Percentiles rank a stretch among this genome's conserved stretches.
Evolutionary conservation across 495 filamentous ascomycete genomes (phyloP).

Genomic region (Sporormia fimetaria): DNA sequence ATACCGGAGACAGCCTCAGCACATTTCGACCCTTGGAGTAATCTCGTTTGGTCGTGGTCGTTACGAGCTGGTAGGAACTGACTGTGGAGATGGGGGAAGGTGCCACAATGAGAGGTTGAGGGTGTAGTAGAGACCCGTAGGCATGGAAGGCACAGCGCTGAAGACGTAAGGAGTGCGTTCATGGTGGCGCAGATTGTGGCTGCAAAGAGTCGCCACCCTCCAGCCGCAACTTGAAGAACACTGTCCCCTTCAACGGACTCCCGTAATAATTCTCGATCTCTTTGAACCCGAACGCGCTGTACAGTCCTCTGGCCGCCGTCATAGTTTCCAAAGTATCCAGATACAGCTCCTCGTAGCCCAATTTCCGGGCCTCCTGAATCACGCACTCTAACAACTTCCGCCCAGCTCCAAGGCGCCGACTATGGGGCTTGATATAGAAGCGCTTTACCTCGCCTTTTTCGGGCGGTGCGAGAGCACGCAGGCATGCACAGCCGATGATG

Average conservation of each 20-base stretch:
- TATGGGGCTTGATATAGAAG: constrained; percentile 40
- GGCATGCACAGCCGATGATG: constrained; percentile 43
- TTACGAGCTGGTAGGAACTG: too few species aligned
- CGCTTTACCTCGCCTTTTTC: constrained; percentile 51
- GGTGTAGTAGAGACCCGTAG: too few species aligned
- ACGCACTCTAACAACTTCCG: constrained; percentile 36
- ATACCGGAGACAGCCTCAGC: too few species aligned
- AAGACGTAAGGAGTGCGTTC: too few species aligned
- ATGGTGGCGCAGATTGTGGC: too few species aligned
- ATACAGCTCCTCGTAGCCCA: constrained; percentile 45
- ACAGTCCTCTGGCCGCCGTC: constrained; percentile 41
- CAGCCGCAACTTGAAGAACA: constrained; percentile 27
- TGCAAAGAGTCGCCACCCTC: too few species aligned
- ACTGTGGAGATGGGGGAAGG: too few species aligned
- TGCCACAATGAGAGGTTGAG: too few species aligned
- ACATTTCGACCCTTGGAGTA: too few species aligned
- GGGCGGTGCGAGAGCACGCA: constrained; percentile 28
- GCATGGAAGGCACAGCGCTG: too few species aligned
- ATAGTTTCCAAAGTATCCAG: constrained; percentile 49
- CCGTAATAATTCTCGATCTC: constrained; percentile 46
- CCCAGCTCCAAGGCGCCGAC: constrained; percentile 41
- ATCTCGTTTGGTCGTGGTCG: too few species aligned
- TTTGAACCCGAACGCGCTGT: constrained; percentile 43
- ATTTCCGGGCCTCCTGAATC: constrained; percentile 34
- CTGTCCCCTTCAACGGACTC: constrained; percentile 42